Conservation (phyloP, 2,329 filamentous ascomycete genomes). For the Rhexocercosporidium sp. region DNA sequence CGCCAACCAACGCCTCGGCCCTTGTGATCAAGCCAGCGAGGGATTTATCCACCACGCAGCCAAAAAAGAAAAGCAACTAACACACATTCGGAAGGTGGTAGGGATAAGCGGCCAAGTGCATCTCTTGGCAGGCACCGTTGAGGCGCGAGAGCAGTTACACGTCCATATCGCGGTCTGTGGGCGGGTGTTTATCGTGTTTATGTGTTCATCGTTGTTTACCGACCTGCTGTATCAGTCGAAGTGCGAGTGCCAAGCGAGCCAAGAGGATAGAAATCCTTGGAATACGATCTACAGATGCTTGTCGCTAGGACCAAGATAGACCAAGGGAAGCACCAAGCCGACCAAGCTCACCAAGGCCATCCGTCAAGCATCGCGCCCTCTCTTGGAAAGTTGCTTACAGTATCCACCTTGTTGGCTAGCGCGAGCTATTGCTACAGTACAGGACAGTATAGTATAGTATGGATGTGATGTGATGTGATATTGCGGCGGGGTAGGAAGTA, state of each 20-base stretch:
- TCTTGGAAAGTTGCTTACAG: not conserved
- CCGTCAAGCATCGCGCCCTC: not conserved
- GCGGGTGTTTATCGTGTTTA: too few relatives aligned
- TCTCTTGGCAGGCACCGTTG: conserved; percentile 5
- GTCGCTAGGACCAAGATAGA: too few relatives aligned
- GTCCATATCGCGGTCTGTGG: not conserved
- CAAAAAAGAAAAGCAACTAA: not conserved
- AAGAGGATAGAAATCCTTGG: not conserved
- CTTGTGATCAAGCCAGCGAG: not conserved
- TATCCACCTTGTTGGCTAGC: too few relatives aligned
- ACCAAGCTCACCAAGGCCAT: not conserved
- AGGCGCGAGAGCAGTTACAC: not conserved
- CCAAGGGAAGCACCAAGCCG: too few relatives aligned
- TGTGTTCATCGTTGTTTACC: too few relatives aligned
- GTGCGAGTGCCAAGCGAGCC: not conserved
- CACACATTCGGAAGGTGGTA: not conserved
- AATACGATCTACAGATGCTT: not conserved
- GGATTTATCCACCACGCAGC: not conserved
- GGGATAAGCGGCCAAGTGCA: conserved; percentile 1
- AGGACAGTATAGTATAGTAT: too few relatives aligned
- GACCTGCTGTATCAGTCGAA: not conserved
- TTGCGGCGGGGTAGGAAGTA: not conserved
- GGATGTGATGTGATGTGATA: not conserved
- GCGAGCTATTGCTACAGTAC: too few relatives aligned
- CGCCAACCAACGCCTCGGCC: not conserved